Conservation (phyloP, 2,329 filamentous ascomycete species). For the Trichoderma citrinoviride region DNA sequence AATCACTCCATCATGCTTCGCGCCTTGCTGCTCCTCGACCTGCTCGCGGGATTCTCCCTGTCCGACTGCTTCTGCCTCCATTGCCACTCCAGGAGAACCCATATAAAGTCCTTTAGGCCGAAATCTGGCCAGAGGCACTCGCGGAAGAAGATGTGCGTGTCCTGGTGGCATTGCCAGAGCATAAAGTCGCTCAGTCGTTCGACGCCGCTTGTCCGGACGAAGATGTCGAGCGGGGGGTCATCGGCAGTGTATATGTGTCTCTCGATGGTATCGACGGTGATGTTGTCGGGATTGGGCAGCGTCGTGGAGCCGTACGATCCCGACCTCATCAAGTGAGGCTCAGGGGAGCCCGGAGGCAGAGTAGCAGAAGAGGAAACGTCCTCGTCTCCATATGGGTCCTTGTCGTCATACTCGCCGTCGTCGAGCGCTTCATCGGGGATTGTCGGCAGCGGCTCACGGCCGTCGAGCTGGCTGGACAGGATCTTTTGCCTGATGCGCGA, state of each 20-base stretch:
- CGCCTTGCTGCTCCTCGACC: constrained; percentile 30
- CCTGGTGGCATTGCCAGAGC: constrained; percentile 95
- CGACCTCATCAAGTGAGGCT: constrained; percentile 37
- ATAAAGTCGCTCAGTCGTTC: constrained; percentile 94
- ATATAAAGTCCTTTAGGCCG: constrained; percentile 87
- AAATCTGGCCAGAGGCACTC: constrained; percentile 96
- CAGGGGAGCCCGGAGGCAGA: constrained; percentile 52
- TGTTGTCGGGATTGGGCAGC: constrained; percentile 75
- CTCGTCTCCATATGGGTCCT: constrained; percentile 47
- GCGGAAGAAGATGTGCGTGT: constrained; percentile 89
- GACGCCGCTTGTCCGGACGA: constrained; percentile 90
- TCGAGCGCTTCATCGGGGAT: constrained; percentile 51
- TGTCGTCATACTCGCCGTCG: constrained; percentile 45
- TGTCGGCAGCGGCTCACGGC: constrained; percentile 46
- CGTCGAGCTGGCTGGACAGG: constrained; percentile 61
- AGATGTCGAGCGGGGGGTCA: constrained; percentile 83
- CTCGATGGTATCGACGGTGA: constrained; percentile 77
- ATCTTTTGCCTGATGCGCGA: constrained; percentile 85
- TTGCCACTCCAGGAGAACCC: constrained; percentile 89
- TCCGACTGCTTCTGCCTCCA: constrained; percentile 60
- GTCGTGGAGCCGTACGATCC: constrained; percentile 38
- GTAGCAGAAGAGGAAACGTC: constrained; percentile 62
- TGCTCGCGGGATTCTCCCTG: constrained; percentile 47
- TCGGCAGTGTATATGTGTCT: constrained; percentile 85
- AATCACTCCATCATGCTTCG: constrained; percentile 28